Percentiles rank a stretch among this genome's conserved stretches.
phyloP scores from a whole-genome alignment of 768 basidiomycete genomes.

The Lactarius quietus region DNA sequence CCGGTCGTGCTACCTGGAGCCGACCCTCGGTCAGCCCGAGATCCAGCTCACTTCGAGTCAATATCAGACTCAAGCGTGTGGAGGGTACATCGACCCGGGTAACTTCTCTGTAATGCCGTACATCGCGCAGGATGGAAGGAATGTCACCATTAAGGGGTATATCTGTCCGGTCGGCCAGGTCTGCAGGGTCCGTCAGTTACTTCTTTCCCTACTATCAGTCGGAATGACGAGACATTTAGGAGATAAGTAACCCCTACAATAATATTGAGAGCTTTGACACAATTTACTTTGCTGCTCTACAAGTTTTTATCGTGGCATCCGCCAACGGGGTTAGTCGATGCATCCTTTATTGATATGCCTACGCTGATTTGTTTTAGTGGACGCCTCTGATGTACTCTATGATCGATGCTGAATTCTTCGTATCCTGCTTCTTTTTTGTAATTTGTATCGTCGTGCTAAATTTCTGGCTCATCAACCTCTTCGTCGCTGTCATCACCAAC shows the following conservation, averaged over 20 bases:
- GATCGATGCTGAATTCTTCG: conserved; percentile 86
- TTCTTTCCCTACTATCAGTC: background rate
- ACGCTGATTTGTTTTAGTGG: conserved; percentile 47
- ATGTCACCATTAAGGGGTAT: conserved; percentile 63
- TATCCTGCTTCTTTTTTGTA: conserved; percentile 88
- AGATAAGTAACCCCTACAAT: conserved; percentile 59
- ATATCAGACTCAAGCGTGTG: too few species aligned
- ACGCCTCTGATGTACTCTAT: conserved; percentile 79
- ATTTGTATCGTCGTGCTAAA: conserved; percentile 81
- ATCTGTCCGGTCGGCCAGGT: conserved; percentile 85
- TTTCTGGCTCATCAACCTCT: conserved; percentile 90
- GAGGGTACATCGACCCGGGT: conserved; percentile 67
- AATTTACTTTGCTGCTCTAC: conserved; percentile 73
- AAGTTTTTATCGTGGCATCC: conserved; percentile 80
- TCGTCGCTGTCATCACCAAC: conserved; percentile 94
- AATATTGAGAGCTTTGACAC: conserved; percentile 85
- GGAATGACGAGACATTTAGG: conserved; percentile 36
- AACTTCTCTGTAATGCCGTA: conserved; percentile 48
- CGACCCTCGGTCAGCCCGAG: conserved; percentile 51
- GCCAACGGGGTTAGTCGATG: conserved; percentile 60
- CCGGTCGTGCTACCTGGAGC: conserved; percentile 54
- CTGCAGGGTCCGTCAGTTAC: conserved; percentile 54
- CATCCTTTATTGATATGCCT: conserved; percentile 1
- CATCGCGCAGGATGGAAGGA: conserved; percentile 38
- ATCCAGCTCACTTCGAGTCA: conserved; percentile 50